Percentiles rank a stretch among this genome's conserved stretches.
Evolutionary conservation across 2,329 filamentous ascomycete species (phyloP).

Genomic region (Pseudomassariella vexata): DNA sequence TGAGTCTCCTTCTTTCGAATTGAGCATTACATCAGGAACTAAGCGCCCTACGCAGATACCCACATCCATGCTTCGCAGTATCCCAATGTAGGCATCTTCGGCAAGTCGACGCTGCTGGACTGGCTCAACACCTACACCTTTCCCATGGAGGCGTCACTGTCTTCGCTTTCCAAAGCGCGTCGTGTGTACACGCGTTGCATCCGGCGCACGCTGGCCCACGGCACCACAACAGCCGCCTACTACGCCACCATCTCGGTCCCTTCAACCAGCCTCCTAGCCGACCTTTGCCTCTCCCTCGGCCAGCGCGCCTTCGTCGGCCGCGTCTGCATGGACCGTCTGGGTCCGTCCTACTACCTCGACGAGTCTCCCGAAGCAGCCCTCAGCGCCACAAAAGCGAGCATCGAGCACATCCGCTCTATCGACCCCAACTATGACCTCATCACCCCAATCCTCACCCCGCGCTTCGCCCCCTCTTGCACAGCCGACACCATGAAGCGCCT

Average conservation of each 20-base stretch:
- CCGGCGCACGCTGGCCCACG: conserved; percentile 74
- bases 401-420: conserved; percentile 59
- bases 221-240: conserved; percentile 92
- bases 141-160: conserved; percentile 77
- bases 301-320: conserved; percentile 89
- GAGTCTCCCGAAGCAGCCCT: conserved; percentile 54
- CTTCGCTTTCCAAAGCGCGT: conserved; percentile 54
- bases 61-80: conserved; percentile 96
- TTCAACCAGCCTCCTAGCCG: conserved; percentile 85
- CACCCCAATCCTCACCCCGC: conserved; percentile 72
- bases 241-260: conserved; percentile 84
- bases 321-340: conserved; percentile 86
- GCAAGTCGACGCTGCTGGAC: conserved; percentile 84
- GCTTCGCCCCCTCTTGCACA: conserved; percentile 61
- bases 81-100: conserved; percentile 89
- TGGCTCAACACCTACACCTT: conserved; percentile 97
- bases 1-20: conserved; percentile 27
- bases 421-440: conserved; percentile 64
- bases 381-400: conserved; percentile 48
- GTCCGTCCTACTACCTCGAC: conserved; percentile 77
- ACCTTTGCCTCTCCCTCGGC: conserved; percentile 71
- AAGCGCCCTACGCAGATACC: conserved; percentile 58
- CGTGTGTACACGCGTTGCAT: conserved; percentile 75
- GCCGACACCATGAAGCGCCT: conserved; percentile 55
- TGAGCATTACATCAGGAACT: conserved; percentile 8